A percentile compares a stretch with the other conserved stretches of the same genome.
Evolutionary conservation across 2,329 filamentous ascomycete genomes (phyloP).

Genomic region (Neofusicoccum parvum): DNA sequence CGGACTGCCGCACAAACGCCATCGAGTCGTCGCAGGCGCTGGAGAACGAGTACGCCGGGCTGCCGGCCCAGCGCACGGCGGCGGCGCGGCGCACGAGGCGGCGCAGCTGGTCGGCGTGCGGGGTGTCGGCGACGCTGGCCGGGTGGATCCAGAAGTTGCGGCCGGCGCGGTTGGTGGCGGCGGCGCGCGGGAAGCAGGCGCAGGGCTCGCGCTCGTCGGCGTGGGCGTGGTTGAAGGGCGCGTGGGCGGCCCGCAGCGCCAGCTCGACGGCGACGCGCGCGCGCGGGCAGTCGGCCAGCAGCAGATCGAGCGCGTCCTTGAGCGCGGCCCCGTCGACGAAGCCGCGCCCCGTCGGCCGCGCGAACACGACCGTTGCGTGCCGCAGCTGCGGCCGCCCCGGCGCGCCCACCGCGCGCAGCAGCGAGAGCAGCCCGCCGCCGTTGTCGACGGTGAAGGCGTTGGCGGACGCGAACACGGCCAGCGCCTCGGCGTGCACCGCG

Average conservation of each 20-base stretch:
- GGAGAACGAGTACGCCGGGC: slow-evolving; percentile 6
- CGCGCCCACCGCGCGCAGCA: neutral
- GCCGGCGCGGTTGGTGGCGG: slow-evolving; percentile 3
- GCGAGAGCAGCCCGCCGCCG: slow-evolving; percentile 1
- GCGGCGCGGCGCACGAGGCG: neutral
- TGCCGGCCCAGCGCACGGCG: slow-evolving; percentile 6
- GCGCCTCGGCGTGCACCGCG: neutral
- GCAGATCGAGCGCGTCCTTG: neutral
- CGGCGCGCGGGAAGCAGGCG: neutral
- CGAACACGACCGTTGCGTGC: neutral
- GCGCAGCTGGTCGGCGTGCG: neutral
- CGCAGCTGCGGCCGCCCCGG: slow-evolving; percentile 10
- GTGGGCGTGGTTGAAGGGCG: slow-evolving; percentile 12
- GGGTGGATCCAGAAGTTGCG: slow-evolving; percentile 15
- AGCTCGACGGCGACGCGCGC: neutral
- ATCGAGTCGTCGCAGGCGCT: slow-evolving; percentile 7
- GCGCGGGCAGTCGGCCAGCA: neutral
- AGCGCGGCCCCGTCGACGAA: slow-evolving; percentile 2
- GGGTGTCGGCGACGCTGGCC: slow-evolving; percentile 12
- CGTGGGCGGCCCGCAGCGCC: neutral
- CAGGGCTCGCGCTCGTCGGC: neutral
- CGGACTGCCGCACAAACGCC: neutral
- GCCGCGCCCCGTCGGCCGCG: slow-evolving; percentile 3
- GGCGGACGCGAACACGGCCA: neutral
- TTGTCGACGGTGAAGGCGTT: slow-evolving; percentile 5